Percentiles rank a stretch among this genome's conserved stretches.
phyloP scores from a whole-genome alignment of 2,329 filamentous ascomycete species.

The Alternaria arbusti region DNA sequence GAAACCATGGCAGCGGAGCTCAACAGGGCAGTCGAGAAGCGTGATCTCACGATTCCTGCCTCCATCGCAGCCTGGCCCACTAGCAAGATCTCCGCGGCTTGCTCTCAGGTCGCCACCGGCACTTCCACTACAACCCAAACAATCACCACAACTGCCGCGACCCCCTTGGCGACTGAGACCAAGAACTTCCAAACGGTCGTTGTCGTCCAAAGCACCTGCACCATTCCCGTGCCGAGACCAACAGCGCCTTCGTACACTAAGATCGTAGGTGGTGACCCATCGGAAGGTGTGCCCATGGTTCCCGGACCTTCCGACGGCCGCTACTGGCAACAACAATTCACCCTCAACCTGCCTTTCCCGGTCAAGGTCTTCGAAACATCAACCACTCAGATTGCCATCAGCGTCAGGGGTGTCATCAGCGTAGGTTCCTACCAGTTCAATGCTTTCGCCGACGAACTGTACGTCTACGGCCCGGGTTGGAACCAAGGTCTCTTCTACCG shows the following conservation, averaged over 20 bases:
- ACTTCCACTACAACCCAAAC: background rate
- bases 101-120: background rate
- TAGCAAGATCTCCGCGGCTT: background rate
- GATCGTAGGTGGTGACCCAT: background rate
- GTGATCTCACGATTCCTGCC: background rate
- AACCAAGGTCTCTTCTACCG: background rate
- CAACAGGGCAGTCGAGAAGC: background rate
- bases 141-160: background rate
- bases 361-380: background rate
- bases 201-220: background rate
- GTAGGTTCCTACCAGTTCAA: background rate
- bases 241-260: background rate
- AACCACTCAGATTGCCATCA: background rate
- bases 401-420: background rate
- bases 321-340: too few species aligned
- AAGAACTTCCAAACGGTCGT: background rate
- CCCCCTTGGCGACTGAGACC: background rate
- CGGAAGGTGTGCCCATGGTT: background rate
- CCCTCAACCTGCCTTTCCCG: background rate
- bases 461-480: background rate
- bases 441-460: background rate
- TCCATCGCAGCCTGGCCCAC: background rate
- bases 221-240: background rate
- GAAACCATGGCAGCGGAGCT: background rate
- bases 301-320: too few species aligned